Percentiles rank a stretch among this genome's conserved stretches.
Conservation (phyloP, 768 basidiomycete species). For the Hypholoma fasciculare region DNA sequence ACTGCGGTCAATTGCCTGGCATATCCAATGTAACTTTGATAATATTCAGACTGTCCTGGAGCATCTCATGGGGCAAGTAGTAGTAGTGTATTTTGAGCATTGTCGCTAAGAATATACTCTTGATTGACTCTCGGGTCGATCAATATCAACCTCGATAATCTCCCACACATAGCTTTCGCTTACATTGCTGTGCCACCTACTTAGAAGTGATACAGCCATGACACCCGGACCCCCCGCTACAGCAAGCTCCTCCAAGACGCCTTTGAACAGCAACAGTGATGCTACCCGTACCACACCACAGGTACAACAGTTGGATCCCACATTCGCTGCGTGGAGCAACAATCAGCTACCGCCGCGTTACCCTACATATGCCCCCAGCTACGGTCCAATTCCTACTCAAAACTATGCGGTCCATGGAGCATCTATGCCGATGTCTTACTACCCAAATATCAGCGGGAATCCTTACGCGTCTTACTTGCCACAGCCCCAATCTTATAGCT, state of each 20-base stretch:
- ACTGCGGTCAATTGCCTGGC: too few species aligned
- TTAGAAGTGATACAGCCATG: constrained; percentile 14
- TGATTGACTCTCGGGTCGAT: too few species aligned
- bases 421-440: neutral
- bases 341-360: neutral
- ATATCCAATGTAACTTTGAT: too few species aligned
- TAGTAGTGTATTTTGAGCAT: too few species aligned
- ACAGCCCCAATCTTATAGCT: neutral
- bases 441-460: neutral
- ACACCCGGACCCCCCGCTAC: constrained; percentile 16
- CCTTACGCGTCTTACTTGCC: neutral
- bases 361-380: neutral
- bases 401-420: neutral
- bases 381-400: neutral
- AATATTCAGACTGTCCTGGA: too few species aligned
- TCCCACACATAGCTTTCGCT: too few species aligned
- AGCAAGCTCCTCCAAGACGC: constrained; percentile 16
- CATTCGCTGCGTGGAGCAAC: neutral
- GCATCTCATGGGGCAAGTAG: too few species aligned
- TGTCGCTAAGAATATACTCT: too few species aligned
- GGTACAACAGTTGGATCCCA: neutral
- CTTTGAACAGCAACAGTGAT: neutral
- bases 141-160: too few species aligned
- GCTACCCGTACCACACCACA: neutral
- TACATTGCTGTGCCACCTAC: neutral